Conservation (phyloP, 176 grass and related monocot species). For the Rhynchospora pubera region DNA sequence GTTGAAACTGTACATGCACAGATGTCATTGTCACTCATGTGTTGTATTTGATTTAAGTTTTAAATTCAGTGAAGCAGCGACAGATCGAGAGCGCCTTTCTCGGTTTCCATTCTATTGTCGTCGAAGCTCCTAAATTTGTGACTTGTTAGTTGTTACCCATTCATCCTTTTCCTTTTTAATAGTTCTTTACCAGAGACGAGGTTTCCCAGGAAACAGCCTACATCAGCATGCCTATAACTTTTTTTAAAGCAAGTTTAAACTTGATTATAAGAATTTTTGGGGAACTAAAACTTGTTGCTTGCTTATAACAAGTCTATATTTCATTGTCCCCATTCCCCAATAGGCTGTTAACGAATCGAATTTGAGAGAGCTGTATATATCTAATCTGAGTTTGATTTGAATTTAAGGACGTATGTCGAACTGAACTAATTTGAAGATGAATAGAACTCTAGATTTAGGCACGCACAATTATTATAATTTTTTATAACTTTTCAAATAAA, state of each 20-base stretch:
- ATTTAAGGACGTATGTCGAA: no score
- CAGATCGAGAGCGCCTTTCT: not conserved
- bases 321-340: not conserved
- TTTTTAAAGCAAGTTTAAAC: not conserved
- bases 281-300: no score
- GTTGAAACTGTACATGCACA: not conserved
- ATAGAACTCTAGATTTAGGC: no score
- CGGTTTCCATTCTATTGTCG: not conserved
- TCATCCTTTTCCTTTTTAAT: not conserved
- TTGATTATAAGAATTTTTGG: not conserved
- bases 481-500: no score
- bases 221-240: not conserved
- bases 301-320: not conserved
- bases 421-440: no score
- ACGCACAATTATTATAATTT: no score
- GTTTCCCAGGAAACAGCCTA: not conserved
- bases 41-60: not conserved
- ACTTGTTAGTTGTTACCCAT: not conserved
- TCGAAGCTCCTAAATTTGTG: constrained; percentile 13
- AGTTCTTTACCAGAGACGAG: constrained; percentile 3
- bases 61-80: not conserved
- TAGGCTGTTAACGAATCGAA: not conserved
- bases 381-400: no score
- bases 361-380: no score
- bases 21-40: not conserved